phyloP scores from a whole-genome alignment of 768 basidiomycete species.

The Pisolithus sp. region DNA sequence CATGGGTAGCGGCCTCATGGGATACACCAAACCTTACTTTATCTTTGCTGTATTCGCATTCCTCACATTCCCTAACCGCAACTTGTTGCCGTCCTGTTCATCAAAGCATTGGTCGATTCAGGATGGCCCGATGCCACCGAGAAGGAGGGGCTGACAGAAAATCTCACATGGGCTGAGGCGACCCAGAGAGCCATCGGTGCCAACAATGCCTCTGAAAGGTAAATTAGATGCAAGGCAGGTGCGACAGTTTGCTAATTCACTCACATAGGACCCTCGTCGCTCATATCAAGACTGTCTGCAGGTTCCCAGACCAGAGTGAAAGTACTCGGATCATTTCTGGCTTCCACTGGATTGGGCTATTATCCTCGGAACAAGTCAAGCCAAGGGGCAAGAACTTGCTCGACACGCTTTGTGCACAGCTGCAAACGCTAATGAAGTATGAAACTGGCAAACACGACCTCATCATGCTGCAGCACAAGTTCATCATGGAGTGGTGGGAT shows the following conservation, averaged over 20 bases:
- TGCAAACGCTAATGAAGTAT: constrained; percentile 92
- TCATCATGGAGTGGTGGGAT: constrained; percentile 83
- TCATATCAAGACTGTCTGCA: constrained; percentile 61
- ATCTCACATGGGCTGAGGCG: constrained; percentile 78
- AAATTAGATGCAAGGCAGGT: not conserved
- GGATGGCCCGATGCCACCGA: constrained; percentile 76
- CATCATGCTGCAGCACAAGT: constrained; percentile 98
- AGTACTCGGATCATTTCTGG: constrained; percentile 79
- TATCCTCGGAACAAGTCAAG: constrained; percentile 61
- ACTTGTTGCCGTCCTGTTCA: constrained; percentile 90
- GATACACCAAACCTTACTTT: constrained; percentile 84
- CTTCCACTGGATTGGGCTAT: constrained; percentile 88
- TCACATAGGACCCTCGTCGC: constrained; percentile 61
- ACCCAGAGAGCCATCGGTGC: constrained; percentile 71
- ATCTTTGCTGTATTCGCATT: constrained; percentile 97
- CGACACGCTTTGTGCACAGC: constrained; percentile 85
- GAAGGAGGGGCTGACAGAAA: constrained; percentile 72
- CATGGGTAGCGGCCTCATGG: constrained; percentile 82
- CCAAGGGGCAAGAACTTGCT: constrained; percentile 73
- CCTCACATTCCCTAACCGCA: constrained; percentile 94
- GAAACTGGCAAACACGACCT: constrained; percentile 87
- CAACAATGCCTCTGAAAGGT: constrained; percentile 65
- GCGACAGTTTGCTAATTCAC: constrained; percentile 1
- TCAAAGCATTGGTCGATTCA: constrained; percentile 77
- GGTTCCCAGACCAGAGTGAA: constrained; percentile 69